Conservation (phyloP, 148 eudicot species). For the Agrostemma githago region DNA sequence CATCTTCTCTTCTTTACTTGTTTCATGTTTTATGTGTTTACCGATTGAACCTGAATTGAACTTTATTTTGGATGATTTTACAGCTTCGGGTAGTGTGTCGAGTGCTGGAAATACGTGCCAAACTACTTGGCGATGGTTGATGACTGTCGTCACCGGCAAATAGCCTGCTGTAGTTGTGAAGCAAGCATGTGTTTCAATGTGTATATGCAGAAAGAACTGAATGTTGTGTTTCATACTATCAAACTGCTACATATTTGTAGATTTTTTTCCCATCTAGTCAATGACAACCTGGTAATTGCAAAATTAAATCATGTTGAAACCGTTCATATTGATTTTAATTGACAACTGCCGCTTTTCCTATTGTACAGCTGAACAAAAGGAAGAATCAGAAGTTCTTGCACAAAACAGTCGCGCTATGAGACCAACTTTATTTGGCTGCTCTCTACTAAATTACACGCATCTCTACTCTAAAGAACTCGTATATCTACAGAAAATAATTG, state of each 20-base stretch:
- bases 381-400: too few species aligned
- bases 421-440: too few species aligned
- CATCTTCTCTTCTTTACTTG: not conserved
- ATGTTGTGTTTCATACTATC: not conserved
- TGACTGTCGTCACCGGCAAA: not conserved
- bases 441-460: too few species aligned
- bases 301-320: not conserved
- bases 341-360: not conserved
- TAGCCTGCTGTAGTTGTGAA: not conserved
- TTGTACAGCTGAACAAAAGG: too few species aligned
- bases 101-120: not conserved
- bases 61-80: not conserved
- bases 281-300: not conserved
- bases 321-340: not conserved
- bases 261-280: not conserved
- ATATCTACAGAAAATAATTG: not conserved
- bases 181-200: not conserved
- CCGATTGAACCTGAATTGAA: constrained; percentile 26
- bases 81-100: not conserved
- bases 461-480: too few species aligned
- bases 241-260: too few species aligned
- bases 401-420: too few species aligned
- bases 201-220: not conserved
- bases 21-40: constrained; percentile 9
- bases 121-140: not conserved